Percentiles rank a stretch among this genome's conserved stretches.
These are phyloP conservation scores for Spathaspora boniae DNA, from an alignment of 805 yeast genomes.

Conservation along the genomic window DNA sequence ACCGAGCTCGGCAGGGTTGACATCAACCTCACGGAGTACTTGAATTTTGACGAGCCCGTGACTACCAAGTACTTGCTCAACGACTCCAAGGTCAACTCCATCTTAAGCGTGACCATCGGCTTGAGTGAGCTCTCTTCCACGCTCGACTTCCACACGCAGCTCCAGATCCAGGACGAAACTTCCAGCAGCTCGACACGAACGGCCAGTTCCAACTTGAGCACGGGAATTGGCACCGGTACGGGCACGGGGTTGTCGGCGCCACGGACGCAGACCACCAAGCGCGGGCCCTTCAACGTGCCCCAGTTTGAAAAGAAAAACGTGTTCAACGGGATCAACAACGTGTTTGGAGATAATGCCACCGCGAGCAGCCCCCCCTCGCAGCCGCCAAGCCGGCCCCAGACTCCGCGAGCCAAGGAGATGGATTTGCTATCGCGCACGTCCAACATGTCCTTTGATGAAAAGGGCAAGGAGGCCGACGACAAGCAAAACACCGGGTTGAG, in stretches of 20 bases:
- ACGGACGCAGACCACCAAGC: conserved; percentile 1
- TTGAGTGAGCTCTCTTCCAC: conserved; percentile 42
- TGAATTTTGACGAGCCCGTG: conserved; percentile 48
- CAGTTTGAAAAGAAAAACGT: conserved; percentile 41
- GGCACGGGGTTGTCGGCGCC: conserved; percentile 1
- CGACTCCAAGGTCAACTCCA: conserved; percentile 79
- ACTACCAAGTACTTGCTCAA: conserved; percentile 67
- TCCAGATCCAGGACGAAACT: conserved; percentile 30
- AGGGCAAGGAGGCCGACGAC: not conserved
- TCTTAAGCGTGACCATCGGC: conserved; percentile 58
- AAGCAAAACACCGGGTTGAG: not conserved
- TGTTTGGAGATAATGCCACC: conserved; percentile 15
- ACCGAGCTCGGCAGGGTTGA: conserved; percentile 61
- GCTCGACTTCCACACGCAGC: conserved; percentile 40
- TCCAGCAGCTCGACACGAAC: conserved; percentile 3
- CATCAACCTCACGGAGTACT: conserved; percentile 71
- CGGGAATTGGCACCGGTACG: conserved; percentile 1
- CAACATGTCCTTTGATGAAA: not conserved
- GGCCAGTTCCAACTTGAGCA: conserved; percentile 3
- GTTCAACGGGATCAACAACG: conserved; percentile 50
- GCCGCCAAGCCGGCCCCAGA: conserved; percentile 4
- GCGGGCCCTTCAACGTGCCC: conserved; percentile 30
- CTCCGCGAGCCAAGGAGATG: conserved; percentile 1
- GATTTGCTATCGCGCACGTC: conserved; percentile 4
- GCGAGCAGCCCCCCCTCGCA: conserved; percentile 2